A percentile compares a stretch with the other conserved stretches of the same genome.
These are phyloP conservation scores for Diaporthe aspalathi DNA, from an alignment of 2,329 filamentous ascomycete genomes.

Conservation along the genomic window DNA sequence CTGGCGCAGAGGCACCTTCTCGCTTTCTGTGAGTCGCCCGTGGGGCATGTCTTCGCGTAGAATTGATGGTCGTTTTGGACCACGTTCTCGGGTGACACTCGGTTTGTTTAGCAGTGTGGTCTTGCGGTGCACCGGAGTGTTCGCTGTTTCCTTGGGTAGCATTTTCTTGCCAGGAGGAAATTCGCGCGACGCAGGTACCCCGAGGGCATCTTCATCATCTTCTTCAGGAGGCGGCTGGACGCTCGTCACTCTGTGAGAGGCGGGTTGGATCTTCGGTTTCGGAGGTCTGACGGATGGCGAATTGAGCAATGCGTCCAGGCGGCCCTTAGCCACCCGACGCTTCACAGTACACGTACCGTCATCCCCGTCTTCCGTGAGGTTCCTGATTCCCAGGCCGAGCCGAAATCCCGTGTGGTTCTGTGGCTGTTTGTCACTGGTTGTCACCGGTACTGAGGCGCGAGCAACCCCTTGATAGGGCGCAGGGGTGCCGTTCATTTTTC, in stretches of 20 bases:
- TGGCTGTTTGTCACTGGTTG: background rate
- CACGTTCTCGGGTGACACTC: background rate
- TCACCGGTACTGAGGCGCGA: constrained; percentile 30
- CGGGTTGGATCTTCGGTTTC: constrained; percentile 13
- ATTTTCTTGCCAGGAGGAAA: constrained; percentile 8
- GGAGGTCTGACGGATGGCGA: constrained; percentile 13
- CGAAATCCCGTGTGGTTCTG: background rate
- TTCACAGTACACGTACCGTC: background rate
- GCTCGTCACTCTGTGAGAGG: background rate
- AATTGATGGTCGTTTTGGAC: constrained; percentile 35
- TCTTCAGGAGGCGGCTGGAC: constrained; percentile 4
- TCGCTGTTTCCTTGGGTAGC: background rate
- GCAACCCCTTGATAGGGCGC: background rate
- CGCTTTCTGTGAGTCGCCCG: constrained; percentile 19
- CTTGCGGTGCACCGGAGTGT: background rate
- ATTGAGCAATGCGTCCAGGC: constrained; percentile 34
- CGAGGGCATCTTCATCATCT: background rate
- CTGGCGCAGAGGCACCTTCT: constrained; percentile 59
- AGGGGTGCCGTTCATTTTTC: background rate
- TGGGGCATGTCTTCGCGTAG: constrained; percentile 38
- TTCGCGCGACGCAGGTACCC: constrained; percentile 13
- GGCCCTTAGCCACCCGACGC: constrained; percentile 25
- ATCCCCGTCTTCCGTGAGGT: constrained; percentile 37
- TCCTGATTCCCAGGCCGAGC: constrained; percentile 31
- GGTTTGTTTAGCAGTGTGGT: background rate